A percentile compares a stretch with the other conserved stretches of the same genome.
phyloP scores from a whole-genome alignment of 2,329 filamentous ascomycete genomes.

The Scolecobasidium constrictum region DNA sequence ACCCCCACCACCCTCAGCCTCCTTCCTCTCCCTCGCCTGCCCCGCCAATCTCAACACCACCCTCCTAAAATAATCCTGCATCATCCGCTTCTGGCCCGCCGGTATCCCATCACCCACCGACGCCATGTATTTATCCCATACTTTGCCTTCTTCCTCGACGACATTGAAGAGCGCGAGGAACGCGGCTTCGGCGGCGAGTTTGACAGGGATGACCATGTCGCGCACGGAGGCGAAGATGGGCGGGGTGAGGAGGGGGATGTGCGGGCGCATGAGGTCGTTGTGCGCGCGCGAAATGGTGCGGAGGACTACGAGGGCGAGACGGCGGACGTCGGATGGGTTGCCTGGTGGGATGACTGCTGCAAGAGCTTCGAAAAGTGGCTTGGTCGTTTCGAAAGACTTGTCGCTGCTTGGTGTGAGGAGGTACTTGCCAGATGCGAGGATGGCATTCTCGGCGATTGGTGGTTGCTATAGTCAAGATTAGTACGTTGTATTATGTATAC shows the following conservation, averaged over 20 bases:
- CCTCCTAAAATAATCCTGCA: constrained; percentile 95
- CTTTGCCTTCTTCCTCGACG: constrained; percentile 70
- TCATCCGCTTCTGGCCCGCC: constrained; percentile 69
- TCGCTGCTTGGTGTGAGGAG: constrained; percentile 55
- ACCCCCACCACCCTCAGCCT: constrained; percentile 82
- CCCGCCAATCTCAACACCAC: constrained; percentile 74
- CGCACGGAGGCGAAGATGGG: constrained; percentile 84
- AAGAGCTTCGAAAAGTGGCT: constrained; percentile 69
- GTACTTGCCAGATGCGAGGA: constrained; percentile 85
- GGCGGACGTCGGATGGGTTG: constrained; percentile 68
- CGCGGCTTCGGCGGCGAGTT: constrained; percentile 86
- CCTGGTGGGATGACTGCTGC: constrained; percentile 67
- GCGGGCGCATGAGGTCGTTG: constrained; percentile 70
- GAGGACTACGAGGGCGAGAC: constrained; percentile 75
- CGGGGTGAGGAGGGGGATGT: constrained; percentile 67
- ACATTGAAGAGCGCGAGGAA: constrained; percentile 88
- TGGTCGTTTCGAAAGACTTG: constrained; percentile 62
- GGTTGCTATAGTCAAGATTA: constrained; percentile 38
- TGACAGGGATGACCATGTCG: constrained; percentile 87
- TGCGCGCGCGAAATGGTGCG: constrained; percentile 74
- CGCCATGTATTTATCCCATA: constrained; percentile 86
- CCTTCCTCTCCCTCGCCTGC: constrained; percentile 78
- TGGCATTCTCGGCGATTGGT: constrained; percentile 80
- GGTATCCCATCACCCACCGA: constrained; percentile 50
- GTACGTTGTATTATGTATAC: constrained; percentile 1